phyloP scores from a whole-genome alignment of 768 basidiomycete species.

The Rhizopogon sp. region DNA sequence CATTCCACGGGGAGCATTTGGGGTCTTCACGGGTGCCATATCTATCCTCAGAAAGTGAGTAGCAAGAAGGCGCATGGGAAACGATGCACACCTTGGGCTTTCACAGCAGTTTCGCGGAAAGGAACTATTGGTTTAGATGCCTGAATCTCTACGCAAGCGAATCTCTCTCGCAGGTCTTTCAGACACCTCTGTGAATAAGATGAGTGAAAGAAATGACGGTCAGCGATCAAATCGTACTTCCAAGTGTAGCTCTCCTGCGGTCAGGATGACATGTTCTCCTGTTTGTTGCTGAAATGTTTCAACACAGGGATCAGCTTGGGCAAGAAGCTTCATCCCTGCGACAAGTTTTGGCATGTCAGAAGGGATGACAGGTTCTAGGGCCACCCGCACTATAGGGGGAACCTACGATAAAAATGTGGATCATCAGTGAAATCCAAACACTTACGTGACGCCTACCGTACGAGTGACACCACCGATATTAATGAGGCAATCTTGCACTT shows the following conservation, averaged over 20 bases:
- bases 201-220: not conserved
- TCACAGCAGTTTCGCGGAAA: slow-evolving; percentile 92
- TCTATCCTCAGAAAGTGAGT: slow-evolving; percentile 40
- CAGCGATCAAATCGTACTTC: slow-evolving; percentile 53
- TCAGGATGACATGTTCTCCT: slow-evolving; percentile 94
- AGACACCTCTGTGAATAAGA: slow-evolving; percentile 68
- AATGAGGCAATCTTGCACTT: slow-evolving; percentile 52
- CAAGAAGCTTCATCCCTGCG: slow-evolving; percentile 80
- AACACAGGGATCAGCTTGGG: slow-evolving; percentile 95
- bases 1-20: slow-evolving; percentile 70
- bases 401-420: slow-evolving; percentile 37
- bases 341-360: slow-evolving; percentile 89
- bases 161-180: slow-evolving; percentile 93
- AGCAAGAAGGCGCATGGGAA: not conserved
- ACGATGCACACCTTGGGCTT: slow-evolving; percentile 52
- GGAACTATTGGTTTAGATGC: slow-evolving; percentile 95
- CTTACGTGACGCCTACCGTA: not conserved
- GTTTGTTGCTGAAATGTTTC: slow-evolving; percentile 97
- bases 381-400: slow-evolving; percentile 92
- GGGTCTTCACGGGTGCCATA: slow-evolving; percentile 80
- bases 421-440: not conserved
- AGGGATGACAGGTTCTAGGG: slow-evolving; percentile 78
- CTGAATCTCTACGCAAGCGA: slow-evolving; percentile 90
- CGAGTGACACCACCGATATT: slow-evolving; percentile 74
- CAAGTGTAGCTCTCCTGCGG: slow-evolving; percentile 92